Percentiles rank a stretch among this genome's conserved stretches.
phyloP scores from a whole-genome alignment of 768 basidiomycete genomes.

The Hortiboletus campestris region DNA sequence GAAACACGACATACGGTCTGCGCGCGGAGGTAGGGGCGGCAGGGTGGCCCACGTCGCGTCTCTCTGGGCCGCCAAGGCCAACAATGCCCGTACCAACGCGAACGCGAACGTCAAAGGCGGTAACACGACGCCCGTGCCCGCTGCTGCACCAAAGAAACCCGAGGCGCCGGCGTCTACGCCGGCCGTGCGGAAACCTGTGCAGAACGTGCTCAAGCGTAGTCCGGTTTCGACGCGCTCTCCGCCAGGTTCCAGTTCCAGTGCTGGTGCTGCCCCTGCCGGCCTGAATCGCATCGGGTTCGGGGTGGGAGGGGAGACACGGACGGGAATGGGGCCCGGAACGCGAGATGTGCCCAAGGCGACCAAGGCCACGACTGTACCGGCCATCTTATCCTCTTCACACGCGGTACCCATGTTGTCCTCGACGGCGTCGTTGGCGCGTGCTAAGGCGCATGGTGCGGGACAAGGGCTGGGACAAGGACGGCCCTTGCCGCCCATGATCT shows the following conservation, averaged over 20 bases:
- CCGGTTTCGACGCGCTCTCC: constrained; percentile 2
- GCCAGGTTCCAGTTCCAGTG: not conserved
- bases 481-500: constrained; percentile 34
- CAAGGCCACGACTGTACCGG: constrained; percentile 69
- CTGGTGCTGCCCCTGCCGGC: not conserved
- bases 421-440: constrained; percentile 71
- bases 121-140: constrained; percentile 4
- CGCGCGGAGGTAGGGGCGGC: constrained; percentile 75
- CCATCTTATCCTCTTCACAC: constrained; percentile 66
- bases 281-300: not conserved
- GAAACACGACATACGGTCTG: constrained; percentile 73
- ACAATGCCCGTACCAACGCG: no score
- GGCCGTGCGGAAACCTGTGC: constrained; percentile 9
- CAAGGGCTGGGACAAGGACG: constrained; percentile 18
- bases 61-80: constrained; percentile 64
- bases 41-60: constrained; percentile 70
- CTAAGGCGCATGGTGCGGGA: constrained; percentile 24
- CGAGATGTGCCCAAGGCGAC: constrained; percentile 35
- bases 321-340: constrained; percentile 10
- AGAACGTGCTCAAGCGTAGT: constrained; percentile 10
- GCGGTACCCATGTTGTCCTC: constrained; percentile 72
- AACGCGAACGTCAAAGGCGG: not conserved
- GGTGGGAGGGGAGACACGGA: not conserved
- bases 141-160: constrained; percentile 7
- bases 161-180: not conserved